Evolutionary conservation across 2,329 filamentous ascomycete genomes (phyloP).

Genomic region (Spiromastix sp.): DNA sequence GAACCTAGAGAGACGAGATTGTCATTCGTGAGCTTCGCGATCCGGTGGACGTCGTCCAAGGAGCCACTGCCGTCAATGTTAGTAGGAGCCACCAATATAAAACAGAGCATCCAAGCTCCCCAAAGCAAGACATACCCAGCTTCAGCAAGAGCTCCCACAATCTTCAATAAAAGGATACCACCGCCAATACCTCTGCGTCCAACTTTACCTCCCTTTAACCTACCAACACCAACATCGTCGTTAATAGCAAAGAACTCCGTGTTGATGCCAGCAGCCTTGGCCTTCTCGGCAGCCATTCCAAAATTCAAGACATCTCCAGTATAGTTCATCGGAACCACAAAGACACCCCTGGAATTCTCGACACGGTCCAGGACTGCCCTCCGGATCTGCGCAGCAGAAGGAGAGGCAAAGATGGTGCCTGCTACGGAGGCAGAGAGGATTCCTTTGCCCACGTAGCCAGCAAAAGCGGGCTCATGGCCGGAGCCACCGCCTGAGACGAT

Average conservation of each 20-base stretch:
- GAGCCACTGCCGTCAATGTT: slow-evolving; percentile 26
- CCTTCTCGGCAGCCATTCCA: slow-evolving; percentile 87
- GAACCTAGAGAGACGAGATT: slow-evolving; percentile 81
- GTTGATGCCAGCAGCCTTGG: slow-evolving; percentile 62
- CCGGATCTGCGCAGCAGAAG: slow-evolving; percentile 72
- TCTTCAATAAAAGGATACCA: slow-evolving; percentile 84
- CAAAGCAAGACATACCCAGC: slow-evolving; percentile 41
- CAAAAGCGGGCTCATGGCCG: slow-evolving; percentile 83
- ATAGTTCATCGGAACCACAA: slow-evolving; percentile 95
- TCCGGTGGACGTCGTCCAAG: slow-evolving; percentile 60
- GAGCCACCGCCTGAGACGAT: slow-evolving; percentile 81
- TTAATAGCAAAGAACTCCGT: slow-evolving; percentile 87
- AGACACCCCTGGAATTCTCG: slow-evolving; percentile 59
- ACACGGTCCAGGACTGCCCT: slow-evolving; percentile 64
- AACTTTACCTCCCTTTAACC: slow-evolving; percentile 76
- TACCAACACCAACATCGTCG: slow-evolving; percentile 84
- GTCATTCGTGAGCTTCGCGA: slow-evolving; percentile 59
- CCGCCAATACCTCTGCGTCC: slow-evolving; percentile 84
- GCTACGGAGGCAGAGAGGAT: slow-evolving; percentile 73
- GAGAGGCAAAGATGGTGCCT: slow-evolving; percentile 78
- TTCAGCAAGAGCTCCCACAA: slow-evolving; percentile 72
- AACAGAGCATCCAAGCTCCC: background rate
- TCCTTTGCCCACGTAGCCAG: slow-evolving; percentile 72
- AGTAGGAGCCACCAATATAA: background rate
- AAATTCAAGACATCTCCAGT: slow-evolving; percentile 87